A percentile compares a stretch with the other conserved stretches of the same genome.
Evolutionary conservation across 257 asterid genomes (phyloP).

Genomic region (Salvia rosmarinus): DNA sequence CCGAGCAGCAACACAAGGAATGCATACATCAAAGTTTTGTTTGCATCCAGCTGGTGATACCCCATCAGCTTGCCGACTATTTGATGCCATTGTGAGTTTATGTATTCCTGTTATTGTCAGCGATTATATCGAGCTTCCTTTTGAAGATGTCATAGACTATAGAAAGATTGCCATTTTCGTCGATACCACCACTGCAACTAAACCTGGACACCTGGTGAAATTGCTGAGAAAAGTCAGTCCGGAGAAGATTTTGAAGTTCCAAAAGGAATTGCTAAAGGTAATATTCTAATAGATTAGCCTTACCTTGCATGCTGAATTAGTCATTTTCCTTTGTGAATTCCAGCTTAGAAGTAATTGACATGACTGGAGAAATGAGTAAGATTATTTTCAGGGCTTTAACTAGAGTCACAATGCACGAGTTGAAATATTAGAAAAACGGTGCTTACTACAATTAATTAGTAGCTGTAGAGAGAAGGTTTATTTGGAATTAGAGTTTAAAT

Average conservation of each 20-base stretch:
- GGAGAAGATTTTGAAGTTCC: conserved; percentile 70
- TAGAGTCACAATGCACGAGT: background rate
- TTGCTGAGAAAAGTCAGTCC: conserved; percentile 62
- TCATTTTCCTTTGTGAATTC: background rate
- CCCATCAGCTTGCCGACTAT: conserved; percentile 98
- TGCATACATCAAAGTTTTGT: conserved; percentile 92
- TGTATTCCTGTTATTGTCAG: conserved; percentile 95
- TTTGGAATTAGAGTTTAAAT: background rate
- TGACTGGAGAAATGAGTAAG: conserved; percentile 8
- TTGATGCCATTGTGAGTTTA: conserved; percentile 95
- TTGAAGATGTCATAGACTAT: conserved; percentile 91
- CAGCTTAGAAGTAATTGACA: background rate
- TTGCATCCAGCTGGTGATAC: conserved; percentile 99
- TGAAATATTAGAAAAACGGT: too few species aligned
- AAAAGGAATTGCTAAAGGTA: conserved; percentile 79
- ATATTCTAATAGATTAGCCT: conserved; percentile 20
- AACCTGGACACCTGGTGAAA: conserved; percentile 74
- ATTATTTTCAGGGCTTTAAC: background rate
- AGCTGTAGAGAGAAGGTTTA: background rate
- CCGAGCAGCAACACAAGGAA: conserved; percentile 86
- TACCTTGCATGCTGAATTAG: background rate
- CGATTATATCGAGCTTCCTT: conserved; percentile 89
- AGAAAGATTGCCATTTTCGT: conserved; percentile 84
- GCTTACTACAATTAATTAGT: background rate
- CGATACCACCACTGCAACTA: conserved; percentile 69